phyloP scores from a whole-genome alignment of 768 basidiomycete genomes.

The Lactarius tabidus region DNA sequence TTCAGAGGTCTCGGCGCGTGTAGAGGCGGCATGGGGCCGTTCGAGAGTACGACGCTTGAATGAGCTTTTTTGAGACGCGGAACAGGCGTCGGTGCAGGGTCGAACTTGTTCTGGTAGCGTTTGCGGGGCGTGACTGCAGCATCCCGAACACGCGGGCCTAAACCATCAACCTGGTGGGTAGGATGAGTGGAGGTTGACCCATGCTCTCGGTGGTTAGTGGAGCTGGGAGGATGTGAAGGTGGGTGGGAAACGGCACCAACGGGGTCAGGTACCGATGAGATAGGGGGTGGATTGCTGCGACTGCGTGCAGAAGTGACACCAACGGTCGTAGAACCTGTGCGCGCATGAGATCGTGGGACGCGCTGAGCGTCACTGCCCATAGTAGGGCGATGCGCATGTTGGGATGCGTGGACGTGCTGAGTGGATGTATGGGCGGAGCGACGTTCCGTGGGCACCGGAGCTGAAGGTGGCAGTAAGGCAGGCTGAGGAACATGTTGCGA shows the following conservation, averaged over 20 bases:
- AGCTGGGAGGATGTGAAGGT: background rate
- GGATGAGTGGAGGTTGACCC: background rate
- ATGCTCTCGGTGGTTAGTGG: background rate
- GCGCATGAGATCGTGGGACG: background rate
- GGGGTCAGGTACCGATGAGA: background rate
- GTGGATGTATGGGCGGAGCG: background rate
- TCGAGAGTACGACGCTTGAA: slow-evolving; percentile 13
- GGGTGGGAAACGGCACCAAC: background rate
- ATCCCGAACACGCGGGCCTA: slow-evolving; percentile 1
- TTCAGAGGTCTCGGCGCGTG: slow-evolving; percentile 15
- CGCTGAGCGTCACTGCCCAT: background rate
- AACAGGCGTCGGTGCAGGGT: background rate
- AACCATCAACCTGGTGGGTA: background rate
- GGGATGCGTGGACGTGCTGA: background rate
- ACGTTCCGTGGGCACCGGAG: background rate
- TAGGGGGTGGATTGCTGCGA: slow-evolving; percentile 5
- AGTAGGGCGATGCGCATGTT: background rate
- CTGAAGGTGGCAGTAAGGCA: slow-evolving; percentile 2
- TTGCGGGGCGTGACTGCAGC: background rate
- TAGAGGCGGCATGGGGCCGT: background rate
- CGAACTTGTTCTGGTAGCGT: background rate
- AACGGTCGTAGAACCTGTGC: background rate
- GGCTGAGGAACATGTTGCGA: slow-evolving; percentile 2
- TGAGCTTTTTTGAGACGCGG: slow-evolving; percentile 15
- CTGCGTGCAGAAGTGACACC: background rate